Base-by-base conservation (phyloP, 129 eudicot species). In the Solidago caesia region DNA sequence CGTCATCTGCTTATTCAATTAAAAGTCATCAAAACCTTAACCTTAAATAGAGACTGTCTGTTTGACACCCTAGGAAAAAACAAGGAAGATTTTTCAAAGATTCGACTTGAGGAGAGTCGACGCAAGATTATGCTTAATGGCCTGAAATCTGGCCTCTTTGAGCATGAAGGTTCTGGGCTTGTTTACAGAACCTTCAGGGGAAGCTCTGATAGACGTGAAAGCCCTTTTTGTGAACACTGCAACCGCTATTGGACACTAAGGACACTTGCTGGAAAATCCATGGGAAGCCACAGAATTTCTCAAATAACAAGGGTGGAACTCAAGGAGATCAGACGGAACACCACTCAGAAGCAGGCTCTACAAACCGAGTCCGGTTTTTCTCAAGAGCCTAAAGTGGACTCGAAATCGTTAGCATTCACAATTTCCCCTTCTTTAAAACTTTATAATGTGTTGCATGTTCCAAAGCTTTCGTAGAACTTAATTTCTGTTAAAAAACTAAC, bases 1-100 rank as follows among this genome's bases (percentile, higher is more conserved):
- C 5, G 21, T 71, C 7, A 25, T 55, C 51, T 33, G 33, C 67
- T 45, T 67, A 47, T 66, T 25, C 55, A 14, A 55, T 55, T 16
- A 44, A 55, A 5, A 76, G 33, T 59, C 56, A 67, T 44, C 49
- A 67, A 27, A 15, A 44, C 48, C 60, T 42, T 71, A 56, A 42
- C 43, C 49, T 60, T 33, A 33, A 33, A 33, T 33, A 33, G 39
- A 33, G 39, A 33, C 39, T 21, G 39, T 33, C 39, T 33, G 39
- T 33, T 33, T 33, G 39, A 33, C 39, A 33, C 39, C 39, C 39
- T 33, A 33, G 39, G 3, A 33, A 33, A 33, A 33, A 1, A 33
- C 39, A 33, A 33, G 39, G 56, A 51, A 51, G n/a, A 10, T 0
- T 51, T 51, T 51, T 51, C 16, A 51, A 12, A 51, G 14, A n/a